Evolutionary conservation across 1,139 yeast species (phyloP).

Genomic region (Hansenula sp.): DNA sequence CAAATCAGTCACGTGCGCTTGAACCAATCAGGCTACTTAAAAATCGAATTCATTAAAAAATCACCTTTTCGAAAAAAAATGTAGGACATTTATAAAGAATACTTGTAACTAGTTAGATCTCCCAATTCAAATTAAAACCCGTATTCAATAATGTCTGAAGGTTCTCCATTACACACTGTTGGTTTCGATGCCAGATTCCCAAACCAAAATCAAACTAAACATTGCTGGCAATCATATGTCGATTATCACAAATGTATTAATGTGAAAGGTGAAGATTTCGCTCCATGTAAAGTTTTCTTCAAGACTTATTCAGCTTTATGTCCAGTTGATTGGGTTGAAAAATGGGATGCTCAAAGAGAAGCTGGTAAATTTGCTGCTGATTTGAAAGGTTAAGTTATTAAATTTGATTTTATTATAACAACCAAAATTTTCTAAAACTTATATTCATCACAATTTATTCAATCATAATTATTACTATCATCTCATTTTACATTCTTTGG

Average conservation of each 20-base stretch:
- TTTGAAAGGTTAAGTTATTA: slow-evolving; percentile 34
- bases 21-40: background rate
- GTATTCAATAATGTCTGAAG: slow-evolving; percentile 19
- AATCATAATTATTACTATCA: too few relatives aligned
- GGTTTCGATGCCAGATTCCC: slow-evolving; percentile 95
- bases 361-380: slow-evolving; percentile 69
- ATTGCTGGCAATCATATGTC: slow-evolving; percentile 96
- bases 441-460: too few relatives aligned
- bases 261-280: slow-evolving; percentile 97
- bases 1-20: background rate
- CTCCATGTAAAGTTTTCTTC: slow-evolving; percentile 94
- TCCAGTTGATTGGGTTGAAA: slow-evolving; percentile 89
- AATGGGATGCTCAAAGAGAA: slow-evolving; percentile 93
- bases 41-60: too few relatives aligned
- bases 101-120: too few relatives aligned
- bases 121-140: too few relatives aligned
- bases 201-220: slow-evolving; percentile 94
- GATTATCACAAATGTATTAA: slow-evolving; percentile 97
- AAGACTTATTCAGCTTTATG: slow-evolving; percentile 88
- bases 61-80: background rate
- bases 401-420: too few relatives aligned
- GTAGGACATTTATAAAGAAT: too few relatives aligned
- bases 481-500: background rate
- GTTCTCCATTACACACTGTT: slow-evolving; percentile 58
- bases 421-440: background rate